Evolutionary conservation across 441 rosid species (phyloP).

Genomic region (Theobroma grandiflorum): DNA sequence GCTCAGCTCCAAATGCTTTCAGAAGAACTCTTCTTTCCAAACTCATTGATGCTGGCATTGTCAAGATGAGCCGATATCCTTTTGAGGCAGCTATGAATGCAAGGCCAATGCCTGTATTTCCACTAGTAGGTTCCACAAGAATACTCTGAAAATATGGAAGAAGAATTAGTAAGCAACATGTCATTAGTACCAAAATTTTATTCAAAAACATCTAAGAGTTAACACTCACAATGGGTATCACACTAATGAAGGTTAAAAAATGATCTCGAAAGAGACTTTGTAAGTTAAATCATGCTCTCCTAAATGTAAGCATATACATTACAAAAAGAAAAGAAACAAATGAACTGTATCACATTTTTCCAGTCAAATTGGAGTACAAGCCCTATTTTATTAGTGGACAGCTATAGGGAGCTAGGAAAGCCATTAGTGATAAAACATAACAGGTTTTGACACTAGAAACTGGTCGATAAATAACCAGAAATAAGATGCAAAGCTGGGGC

Average conservation of each 20-base stretch:
- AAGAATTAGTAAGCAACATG: neutral
- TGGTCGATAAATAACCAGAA: neutral
- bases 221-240: neutral
- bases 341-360: neutral
- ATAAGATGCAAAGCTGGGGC: neutral
- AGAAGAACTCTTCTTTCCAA: constrained; percentile 90
- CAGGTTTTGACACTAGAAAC: neutral
- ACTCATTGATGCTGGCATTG: constrained; percentile 98
- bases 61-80: constrained; percentile 82
- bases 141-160: constrained; percentile 54
- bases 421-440: neutral
- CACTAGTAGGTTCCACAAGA: constrained; percentile 96
- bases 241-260: neutral
- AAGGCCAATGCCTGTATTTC: constrained; percentile 96
- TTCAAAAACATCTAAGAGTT: neutral
- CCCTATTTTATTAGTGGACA: neutral
- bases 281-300: neutral
- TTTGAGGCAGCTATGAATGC: constrained; percentile 94
- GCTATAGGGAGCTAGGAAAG: neutral
- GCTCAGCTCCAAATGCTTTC: constrained; percentile 96
- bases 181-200: neutral
- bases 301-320: neutral
- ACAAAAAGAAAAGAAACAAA: neutral
- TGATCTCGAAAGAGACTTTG: neutral
- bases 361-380: neutral